Conservation (phyloP, 306 rosid genomes). For the Quercus wislizeni region DNA sequence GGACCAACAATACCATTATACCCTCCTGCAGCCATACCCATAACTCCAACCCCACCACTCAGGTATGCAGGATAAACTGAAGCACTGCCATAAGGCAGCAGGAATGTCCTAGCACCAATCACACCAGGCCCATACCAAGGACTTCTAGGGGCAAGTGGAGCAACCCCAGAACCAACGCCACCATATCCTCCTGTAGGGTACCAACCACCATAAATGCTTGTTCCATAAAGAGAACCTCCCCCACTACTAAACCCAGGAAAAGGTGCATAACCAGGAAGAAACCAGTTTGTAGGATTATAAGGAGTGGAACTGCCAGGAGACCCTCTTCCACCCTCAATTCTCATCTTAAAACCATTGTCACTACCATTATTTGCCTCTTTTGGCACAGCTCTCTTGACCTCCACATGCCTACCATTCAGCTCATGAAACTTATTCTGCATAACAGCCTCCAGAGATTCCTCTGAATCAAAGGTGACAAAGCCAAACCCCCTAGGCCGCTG, state of each 20-base stretch:
- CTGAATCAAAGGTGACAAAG: slow-evolving; percentile 71
- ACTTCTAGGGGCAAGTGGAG: slow-evolving; percentile 36
- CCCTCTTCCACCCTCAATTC: slow-evolving; percentile 41
- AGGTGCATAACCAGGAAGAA: slow-evolving; percentile 35
- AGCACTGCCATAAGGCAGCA: slow-evolving; percentile 40
- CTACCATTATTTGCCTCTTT: slow-evolving; percentile 43
- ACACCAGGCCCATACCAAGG: slow-evolving; percentile 44
- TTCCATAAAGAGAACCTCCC: slow-evolving; percentile 40
- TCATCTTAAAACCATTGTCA: slow-evolving; percentile 34
- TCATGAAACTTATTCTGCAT: slow-evolving; percentile 62
- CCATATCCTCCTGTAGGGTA: slow-evolving; percentile 48
- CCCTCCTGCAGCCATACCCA: slow-evolving; percentile 29
- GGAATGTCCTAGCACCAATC: slow-evolving; percentile 31
- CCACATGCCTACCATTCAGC: slow-evolving; percentile 70
- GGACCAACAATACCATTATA: slow-evolving; percentile 32
- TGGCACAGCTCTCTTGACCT: slow-evolving; percentile 91
- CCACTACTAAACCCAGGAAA: slow-evolving; percentile 34
- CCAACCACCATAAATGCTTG: slow-evolving; percentile 47
- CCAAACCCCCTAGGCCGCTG: slow-evolving; percentile 88
- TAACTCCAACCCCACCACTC: slow-evolving; percentile 36
- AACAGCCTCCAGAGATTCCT: slow-evolving; percentile 65
- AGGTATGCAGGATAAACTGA: slow-evolving; percentile 26
- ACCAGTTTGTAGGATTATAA: slow-evolving; percentile 25
- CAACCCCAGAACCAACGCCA: slow-evolving; percentile 44
- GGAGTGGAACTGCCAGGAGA: slow-evolving; percentile 27